Base-by-base conservation (phyloP, 768 basidiomycete species). In the Lentinula lateritia region DNA sequence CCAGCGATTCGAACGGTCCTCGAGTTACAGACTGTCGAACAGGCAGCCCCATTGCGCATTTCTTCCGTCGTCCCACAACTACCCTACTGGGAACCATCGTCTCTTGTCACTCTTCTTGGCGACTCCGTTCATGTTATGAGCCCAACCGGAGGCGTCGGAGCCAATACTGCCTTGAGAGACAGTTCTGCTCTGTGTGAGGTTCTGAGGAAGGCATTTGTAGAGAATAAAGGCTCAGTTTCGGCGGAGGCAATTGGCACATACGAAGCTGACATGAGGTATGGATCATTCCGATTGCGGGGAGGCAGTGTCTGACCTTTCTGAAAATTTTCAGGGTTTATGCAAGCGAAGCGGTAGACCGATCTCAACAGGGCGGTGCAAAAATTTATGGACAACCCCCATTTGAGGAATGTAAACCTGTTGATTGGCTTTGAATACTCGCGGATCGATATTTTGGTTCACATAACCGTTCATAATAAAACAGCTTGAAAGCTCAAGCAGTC, bases 41-140 rank as follows among this genome's bases (percentile, higher is more conserved):
- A 57, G 32, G 41, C 55, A n/a, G 55, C 39, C 12, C 39, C 55
- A 4, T 43, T 57, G 18, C 32, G 55, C 6, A 43, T 57, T 45
- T 57, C 34, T 23, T 57, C 55, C 20, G 55, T 57, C 13, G 36
- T 20, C 6, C 55, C 55, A 16, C 13, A 23, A 6, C 5, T 57
- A 13, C 55, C 55, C 1, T 28, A 42, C 10, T 57, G 55, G 55
- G 39, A 57, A 7, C 42, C 55, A 1, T 57, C 55, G 1, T 15
- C 38, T 18, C 36, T 41, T 41, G 23, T 57, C 3, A 57, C 56
- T 6, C 18, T 57, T 18, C 18, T 57, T 10, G 41, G 56, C 5
- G 56, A 57, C 39, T n/a, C 56, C 20, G 56, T 57, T 8, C 55
- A 57, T 32, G 55, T 41, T 34, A 57, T 57, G 55, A 57, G 55